Conservation (phyloP, 2,329 filamentous ascomycete genomes). For the Calonectria honghensis region DNA sequence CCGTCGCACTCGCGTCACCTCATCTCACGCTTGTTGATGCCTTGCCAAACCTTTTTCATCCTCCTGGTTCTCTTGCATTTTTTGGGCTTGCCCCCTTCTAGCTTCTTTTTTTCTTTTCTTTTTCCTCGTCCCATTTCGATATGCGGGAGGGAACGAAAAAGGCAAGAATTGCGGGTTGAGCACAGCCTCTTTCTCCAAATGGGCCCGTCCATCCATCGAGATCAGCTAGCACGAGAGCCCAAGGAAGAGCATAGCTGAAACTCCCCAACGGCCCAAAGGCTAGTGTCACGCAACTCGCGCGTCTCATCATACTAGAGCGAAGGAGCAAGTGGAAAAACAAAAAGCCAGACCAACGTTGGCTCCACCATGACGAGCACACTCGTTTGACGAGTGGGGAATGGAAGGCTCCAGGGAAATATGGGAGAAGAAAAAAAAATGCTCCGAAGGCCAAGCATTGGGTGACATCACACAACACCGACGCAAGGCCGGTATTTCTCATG, state of each 20-base stretch:
- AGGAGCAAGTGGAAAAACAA: conserved; percentile 20
- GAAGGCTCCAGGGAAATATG: conserved; percentile 23
- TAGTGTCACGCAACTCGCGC: conserved; percentile 33
- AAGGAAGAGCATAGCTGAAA: conserved; percentile 45
- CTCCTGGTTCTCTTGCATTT: neutral
- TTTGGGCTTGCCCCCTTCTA: neutral
- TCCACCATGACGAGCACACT: conserved; percentile 18
- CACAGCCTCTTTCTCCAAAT: conserved; percentile 23
- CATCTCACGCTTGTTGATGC: conserved; percentile 8
- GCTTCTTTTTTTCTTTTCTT: neutral
- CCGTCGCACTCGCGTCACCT: conserved; percentile 4
- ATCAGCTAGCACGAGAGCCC: conserved; percentile 26
- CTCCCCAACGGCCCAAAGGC: conserved; percentile 27
- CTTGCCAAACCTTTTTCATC: neutral
- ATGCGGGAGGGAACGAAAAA: conserved; percentile 8
- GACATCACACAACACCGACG: conserved; percentile 20
- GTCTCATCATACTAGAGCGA: conserved; percentile 30
- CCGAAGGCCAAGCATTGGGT: conserved; percentile 11
- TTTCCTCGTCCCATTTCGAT: conserved; percentile 15
- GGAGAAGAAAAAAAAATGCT: conserved; percentile 32
- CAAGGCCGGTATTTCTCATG: conserved; percentile 18
- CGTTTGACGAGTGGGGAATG: conserved; percentile 24
- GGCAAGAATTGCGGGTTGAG: conserved; percentile 18
- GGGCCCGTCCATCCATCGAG: conserved; percentile 13
- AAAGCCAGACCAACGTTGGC: conserved; percentile 11